These are phyloP conservation scores for Cladophialophora psammophila DNA, from an alignment of 2,329 filamentous ascomycete genomes.

Conservation along the genomic window DNA sequence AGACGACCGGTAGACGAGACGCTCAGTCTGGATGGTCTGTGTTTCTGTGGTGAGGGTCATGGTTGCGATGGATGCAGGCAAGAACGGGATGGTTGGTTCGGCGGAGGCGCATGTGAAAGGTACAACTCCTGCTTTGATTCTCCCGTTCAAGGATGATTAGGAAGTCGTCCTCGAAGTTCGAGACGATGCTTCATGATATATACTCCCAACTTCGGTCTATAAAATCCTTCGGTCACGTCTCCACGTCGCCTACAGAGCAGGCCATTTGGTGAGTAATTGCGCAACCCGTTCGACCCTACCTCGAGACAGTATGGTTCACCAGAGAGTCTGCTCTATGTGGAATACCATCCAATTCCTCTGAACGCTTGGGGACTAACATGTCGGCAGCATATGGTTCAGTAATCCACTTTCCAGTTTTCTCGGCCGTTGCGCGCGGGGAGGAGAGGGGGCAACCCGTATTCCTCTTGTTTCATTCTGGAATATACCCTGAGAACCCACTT, in stretches of 20 bases:
- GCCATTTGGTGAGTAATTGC: not conserved
- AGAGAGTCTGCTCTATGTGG: not conserved
- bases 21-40: constrained; percentile 16
- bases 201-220: not conserved
- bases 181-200: not conserved
- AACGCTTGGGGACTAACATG: not conserved
- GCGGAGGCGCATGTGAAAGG: not conserved
- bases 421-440: not conserved
- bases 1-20: constrained; percentile 21
- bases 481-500: not conserved
- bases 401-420: not conserved
- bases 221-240: not conserved
- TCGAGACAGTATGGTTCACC: not conserved
- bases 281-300: not conserved
- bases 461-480: not conserved
- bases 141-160: not conserved
- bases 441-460: not conserved
- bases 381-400: not conserved
- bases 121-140: not conserved
- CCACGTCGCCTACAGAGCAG: not conserved
- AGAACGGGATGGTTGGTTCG: not conserved
- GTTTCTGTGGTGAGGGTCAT: constrained; percentile 23
- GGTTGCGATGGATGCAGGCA: not conserved
- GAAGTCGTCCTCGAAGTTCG: not conserved
- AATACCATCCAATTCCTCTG: not conserved